Conservation (phyloP, 176 grass and related monocot genomes). For the Musa schizocarpa region DNA sequence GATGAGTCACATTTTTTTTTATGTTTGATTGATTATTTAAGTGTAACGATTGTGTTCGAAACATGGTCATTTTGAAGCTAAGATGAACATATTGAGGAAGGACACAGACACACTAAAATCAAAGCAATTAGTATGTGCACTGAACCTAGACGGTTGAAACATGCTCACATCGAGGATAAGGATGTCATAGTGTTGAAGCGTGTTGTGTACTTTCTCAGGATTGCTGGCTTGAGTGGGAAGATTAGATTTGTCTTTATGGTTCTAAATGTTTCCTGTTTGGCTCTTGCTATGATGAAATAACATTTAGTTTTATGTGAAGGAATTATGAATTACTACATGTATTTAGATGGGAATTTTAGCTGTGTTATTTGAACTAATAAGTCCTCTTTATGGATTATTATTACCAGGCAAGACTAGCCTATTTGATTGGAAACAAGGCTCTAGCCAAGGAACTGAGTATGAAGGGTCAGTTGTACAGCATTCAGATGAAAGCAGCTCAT, state of each 20-base stretch:
- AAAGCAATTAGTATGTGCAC: neutral
- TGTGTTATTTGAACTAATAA: neutral
- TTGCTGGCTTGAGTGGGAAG: neutral
- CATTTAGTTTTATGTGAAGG: neutral
- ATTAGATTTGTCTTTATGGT: neutral
- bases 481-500: slow-evolving; percentile 74
- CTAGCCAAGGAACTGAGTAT: slow-evolving; percentile 65
- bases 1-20: too few species aligned
- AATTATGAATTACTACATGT: neutral
- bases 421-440: slow-evolving; percentile 48
- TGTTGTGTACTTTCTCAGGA: neutral
- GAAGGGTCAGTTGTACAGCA: slow-evolving; percentile 64
- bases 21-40: too few species aligned
- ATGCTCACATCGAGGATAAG: neutral
- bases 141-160: neutral
- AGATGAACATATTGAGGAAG: neutral
- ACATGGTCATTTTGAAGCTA: too few species aligned
- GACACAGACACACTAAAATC: neutral
- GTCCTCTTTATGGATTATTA: slow-evolving; percentile 1
- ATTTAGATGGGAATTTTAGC: neutral
- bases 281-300: neutral
- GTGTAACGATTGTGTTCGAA: too few species aligned
- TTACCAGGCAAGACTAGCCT: slow-evolving; percentile 58
- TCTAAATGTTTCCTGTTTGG: neutral
- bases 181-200: neutral